A percentile compares a stretch with the other conserved stretches of the same genome.
These are phyloP conservation scores for Fusarium euwallaceae DNA, from an alignment of 2,329 filamentous ascomycete genomes.

Conservation along the genomic window DNA sequence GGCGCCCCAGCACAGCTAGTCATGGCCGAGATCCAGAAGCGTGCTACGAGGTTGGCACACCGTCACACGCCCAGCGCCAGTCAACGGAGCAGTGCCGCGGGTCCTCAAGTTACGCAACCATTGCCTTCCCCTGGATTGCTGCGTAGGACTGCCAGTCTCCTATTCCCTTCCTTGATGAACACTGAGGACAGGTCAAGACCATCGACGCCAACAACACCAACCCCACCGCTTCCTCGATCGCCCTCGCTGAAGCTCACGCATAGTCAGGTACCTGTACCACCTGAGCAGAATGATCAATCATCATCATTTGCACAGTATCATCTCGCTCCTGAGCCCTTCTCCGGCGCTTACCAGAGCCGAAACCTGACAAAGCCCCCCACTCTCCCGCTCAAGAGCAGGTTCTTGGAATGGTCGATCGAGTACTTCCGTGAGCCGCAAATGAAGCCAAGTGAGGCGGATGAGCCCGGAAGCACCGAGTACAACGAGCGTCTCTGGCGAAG, in stretches of 20 bases:
- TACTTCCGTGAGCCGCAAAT: slow-evolving; percentile 99
- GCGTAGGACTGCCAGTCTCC: slow-evolving; percentile 73
- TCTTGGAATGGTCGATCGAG: slow-evolving; percentile 95
- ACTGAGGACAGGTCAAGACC: slow-evolving; percentile 60
- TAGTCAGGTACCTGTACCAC: slow-evolving; percentile 66
- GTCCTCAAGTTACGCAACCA: slow-evolving; percentile 56
- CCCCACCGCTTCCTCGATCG: slow-evolving; percentile 46
- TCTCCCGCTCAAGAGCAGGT: slow-evolving; percentile 84
- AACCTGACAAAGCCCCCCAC: slow-evolving; percentile 69
- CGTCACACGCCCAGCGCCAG: slow-evolving; percentile 57
- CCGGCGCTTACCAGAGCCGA: slow-evolving; percentile 78
- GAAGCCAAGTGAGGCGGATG: slow-evolving; percentile 95
- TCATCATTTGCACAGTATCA: slow-evolving; percentile 77
- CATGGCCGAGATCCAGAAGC: slow-evolving; percentile 78
- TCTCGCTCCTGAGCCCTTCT: slow-evolving; percentile 81
- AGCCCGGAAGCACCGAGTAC: slow-evolving; percentile 95
- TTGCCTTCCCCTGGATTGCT: slow-evolving; percentile 69
- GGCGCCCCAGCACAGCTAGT: slow-evolving; percentile 77
- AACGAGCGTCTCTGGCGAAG: slow-evolving; percentile 95
- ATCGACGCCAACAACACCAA: slow-evolving; percentile 48
- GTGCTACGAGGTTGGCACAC: slow-evolving; percentile 61
- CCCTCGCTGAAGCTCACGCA: slow-evolving; percentile 55
- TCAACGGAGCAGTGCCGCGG: slow-evolving; percentile 59
- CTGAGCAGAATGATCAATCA: slow-evolving; percentile 78
- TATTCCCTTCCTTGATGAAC: slow-evolving; percentile 71